These are phyloP conservation scores for Diaporthe eres DNA, from an alignment of 2,329 filamentous ascomycete species.

Conservation along the genomic window DNA sequence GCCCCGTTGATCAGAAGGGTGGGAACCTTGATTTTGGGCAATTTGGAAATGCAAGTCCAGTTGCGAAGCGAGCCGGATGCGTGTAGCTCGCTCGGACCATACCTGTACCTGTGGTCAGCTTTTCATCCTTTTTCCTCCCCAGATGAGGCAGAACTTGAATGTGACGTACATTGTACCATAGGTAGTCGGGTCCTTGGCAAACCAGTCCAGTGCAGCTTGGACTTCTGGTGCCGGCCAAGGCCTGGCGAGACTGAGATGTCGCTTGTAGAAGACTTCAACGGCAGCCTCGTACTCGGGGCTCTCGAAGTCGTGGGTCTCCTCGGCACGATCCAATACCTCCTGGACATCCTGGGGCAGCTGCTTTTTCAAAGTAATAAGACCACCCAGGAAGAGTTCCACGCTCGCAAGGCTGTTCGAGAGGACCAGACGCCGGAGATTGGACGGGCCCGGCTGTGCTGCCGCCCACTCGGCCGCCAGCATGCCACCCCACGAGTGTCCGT, in stretches of 20 bases:
- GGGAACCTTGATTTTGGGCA: slow-evolving; percentile 48
- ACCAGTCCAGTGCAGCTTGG: slow-evolving; percentile 48
- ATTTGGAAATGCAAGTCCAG: slow-evolving; percentile 47
- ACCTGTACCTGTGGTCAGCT: slow-evolving; percentile 27
- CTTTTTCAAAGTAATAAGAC: slow-evolving; percentile 41
- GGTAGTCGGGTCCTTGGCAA: slow-evolving; percentile 50
- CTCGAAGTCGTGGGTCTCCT: slow-evolving; percentile 47
- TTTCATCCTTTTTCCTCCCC: not conserved
- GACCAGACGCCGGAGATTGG: slow-evolving; percentile 48
- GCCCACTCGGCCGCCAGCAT: slow-evolving; percentile 39
- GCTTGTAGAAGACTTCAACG: slow-evolving; percentile 50
- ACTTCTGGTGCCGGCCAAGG: slow-evolving; percentile 53
- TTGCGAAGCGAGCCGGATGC: slow-evolving; percentile 47
- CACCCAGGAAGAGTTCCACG: slow-evolving; percentile 46
- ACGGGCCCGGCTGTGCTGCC: slow-evolving; percentile 9
- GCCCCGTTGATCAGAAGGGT: slow-evolving; percentile 54
- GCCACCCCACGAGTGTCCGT: slow-evolving; percentile 39
- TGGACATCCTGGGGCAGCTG: slow-evolving; percentile 45
- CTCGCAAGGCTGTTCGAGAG: slow-evolving; percentile 50
- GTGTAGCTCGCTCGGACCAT: slow-evolving; percentile 33
- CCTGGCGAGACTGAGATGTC: slow-evolving; percentile 47
- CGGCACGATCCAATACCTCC: slow-evolving; percentile 45
- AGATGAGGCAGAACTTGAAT: slow-evolving; percentile 40
- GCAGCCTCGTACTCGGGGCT: slow-evolving; percentile 50
- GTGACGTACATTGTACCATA: slow-evolving; percentile 52